phyloP scores from a whole-genome alignment of 805 yeast species.

The Candida sithepensis region DNA sequence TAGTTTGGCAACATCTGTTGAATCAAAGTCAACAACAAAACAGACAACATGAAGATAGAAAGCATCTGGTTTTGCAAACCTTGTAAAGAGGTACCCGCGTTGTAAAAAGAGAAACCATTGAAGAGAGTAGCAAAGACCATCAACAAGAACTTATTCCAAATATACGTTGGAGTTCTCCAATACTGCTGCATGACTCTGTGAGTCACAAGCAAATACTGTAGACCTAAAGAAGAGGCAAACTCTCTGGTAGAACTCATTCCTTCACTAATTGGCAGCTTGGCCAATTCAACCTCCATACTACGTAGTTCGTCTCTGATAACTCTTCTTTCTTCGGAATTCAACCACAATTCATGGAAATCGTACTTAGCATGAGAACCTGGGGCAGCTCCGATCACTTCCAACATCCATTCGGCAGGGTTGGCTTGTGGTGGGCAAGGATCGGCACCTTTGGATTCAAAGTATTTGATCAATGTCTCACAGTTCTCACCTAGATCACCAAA shows the following conservation, averaged over 20 bases:
- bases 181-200: conserved; percentile 55
- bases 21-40: conserved; percentile 51
- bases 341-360: conserved; percentile 78
- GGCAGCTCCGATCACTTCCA: conserved; percentile 80
- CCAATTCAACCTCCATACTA: conserved; percentile 58
- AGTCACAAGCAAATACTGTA: conserved; percentile 44
- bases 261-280: conserved; percentile 32
- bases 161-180: conserved; percentile 61
- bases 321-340: conserved; percentile 57
- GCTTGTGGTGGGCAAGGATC: conserved; percentile 63
- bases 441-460: conserved; percentile 66
- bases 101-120: conserved; percentile 68
- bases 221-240: conserved; percentile 40
- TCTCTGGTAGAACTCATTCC: conserved; percentile 32
- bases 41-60: conserved; percentile 64
- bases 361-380: conserved; percentile 73
- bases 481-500: conserved; percentile 70
- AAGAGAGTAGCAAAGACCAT: conserved; percentile 52
- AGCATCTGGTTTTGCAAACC: conserved; percentile 83
- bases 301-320: conserved; percentile 59
- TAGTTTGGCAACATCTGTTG: conserved; percentile 64
- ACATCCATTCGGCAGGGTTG: conserved; percentile 91
- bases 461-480: conserved; percentile 51
- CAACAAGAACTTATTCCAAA: conserved; percentile 54
- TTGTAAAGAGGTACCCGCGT: conserved; percentile 57